Evolutionary conservation across 148 eudicot species (phyloP), one percentile per base, ranked within the genome.

Genomic region (Silene latifolia): DNA sequence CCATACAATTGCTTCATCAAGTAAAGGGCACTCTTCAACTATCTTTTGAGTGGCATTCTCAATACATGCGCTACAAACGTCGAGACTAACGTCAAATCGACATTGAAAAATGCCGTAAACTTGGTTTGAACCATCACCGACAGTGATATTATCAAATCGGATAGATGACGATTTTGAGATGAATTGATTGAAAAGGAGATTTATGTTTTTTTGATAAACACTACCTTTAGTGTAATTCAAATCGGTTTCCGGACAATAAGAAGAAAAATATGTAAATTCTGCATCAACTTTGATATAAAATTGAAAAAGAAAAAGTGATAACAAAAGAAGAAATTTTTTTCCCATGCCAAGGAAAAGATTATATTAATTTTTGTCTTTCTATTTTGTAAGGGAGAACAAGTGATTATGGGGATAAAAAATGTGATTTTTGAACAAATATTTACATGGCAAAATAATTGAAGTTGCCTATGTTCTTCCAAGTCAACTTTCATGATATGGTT

Each of bases 41-140:
- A 74, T 44, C 19, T 1, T 21, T 67, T 20, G 71, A 0, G 20
- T 27, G 0, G 75, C 82, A 2, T 29, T 27, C 5, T 63, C 17
- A 21, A 80, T 24, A 47, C 82, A 80, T 1, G 19, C 70, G 19
- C 27, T 59, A n/a, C 82, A 80, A 9, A 47, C 64, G 5, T 75
- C 17, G 5, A 23, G 20, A 47, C 72, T 61, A 7, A 60, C 19
- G 10, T 75, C 77, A 6, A 17, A n/a, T 7, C 80, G 74, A 18
- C 80, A 77, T 29, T 60, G 75, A 14, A 57, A 69, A 7, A 76
- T 66, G 46, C 79, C 79, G 20, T 76, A 69, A 0, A 75, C 78
- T 67, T 19, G 65, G 71, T 75, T 8, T 0, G 73, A 39, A 10
- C 4, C 17, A 4, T 74, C 44, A 14, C 82, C 82, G 12, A 15